Percentiles rank a stretch among this genome's conserved stretches.
Evolutionary conservation across 164 flowering plant species (phyloP).

Genomic region (Dillenia turbinata): DNA sequence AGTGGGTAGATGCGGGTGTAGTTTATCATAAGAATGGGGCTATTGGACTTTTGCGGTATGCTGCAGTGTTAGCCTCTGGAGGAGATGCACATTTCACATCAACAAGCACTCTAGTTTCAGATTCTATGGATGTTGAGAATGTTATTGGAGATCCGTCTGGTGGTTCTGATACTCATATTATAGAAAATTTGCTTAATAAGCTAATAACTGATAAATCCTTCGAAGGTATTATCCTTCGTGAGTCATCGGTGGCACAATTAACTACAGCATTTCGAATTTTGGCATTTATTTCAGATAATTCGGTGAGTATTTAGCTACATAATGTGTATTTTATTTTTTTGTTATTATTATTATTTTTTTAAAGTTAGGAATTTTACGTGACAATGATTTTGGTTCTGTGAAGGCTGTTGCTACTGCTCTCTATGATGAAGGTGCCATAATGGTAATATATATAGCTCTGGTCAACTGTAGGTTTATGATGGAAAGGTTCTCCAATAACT

Average conservation of each 20-base stretch:
- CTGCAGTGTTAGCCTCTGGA: constrained; percentile 93
- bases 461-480: constrained; percentile 85
- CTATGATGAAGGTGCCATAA: constrained; percentile 86
- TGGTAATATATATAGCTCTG: constrained; percentile 66
- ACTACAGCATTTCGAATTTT: constrained; percentile 88
- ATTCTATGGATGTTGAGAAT: constrained; percentile 80
- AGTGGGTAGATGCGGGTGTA: constrained; percentile 97
- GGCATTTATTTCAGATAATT: constrained; percentile 86
- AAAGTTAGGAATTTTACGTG: neutral
- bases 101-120: constrained; percentile 64
- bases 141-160: constrained; percentile 60
- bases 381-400: constrained; percentile 15
- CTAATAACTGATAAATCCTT: constrained; percentile 72
- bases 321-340: too few species aligned
- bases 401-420: constrained; percentile 86
- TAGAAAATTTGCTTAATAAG: constrained; percentile 81
- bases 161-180: constrained; percentile 63
- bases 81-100: constrained; percentile 88
- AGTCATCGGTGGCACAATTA: constrained; percentile 78
- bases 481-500: constrained; percentile 83
- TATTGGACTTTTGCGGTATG: constrained; percentile 84
- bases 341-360: too few species aligned
- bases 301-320: constrained; percentile 40
- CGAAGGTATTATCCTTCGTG: constrained; percentile 81
- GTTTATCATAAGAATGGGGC: constrained; percentile 90